phyloP scores from a whole-genome alignment of 345 rosid genomes.

The Murraya koenigii region DNA sequence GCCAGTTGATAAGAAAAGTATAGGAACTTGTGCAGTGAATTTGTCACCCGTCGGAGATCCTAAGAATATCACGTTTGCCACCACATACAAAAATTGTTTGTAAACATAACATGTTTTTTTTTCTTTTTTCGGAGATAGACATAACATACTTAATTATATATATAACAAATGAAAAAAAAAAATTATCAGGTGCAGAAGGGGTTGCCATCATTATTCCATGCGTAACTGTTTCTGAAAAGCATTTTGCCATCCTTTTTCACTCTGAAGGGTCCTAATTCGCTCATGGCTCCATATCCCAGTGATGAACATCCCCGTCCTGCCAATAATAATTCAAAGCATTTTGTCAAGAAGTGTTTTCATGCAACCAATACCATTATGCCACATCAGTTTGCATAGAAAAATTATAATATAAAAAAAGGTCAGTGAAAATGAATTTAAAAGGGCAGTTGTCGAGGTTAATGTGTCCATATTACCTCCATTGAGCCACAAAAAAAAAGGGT shows the following conservation, averaged over 20 bases:
- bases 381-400: neutral
- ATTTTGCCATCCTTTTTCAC: constrained; percentile 30
- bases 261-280: constrained; percentile 38
- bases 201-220: constrained; percentile 34
- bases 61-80: constrained; percentile 37
- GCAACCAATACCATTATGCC: too few species aligned
- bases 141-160: too few species aligned
- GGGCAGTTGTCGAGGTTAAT: constrained; percentile 4
- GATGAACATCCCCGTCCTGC: constrained; percentile 54
- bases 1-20: constrained; percentile 43
- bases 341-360: neutral
- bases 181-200: too few species aligned
- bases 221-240: constrained; percentile 24
- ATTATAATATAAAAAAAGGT: neutral
- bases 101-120: too few species aligned
- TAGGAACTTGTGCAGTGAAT: constrained; percentile 32
- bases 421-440: constrained; percentile 11
- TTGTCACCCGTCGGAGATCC: constrained; percentile 42
- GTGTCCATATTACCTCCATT: neutral
- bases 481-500: constrained; percentile 37
- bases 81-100: constrained; percentile 1
- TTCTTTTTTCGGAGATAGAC: too few species aligned
- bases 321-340: neutral
- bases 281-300: constrained; percentile 38
- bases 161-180: too few species aligned